Evolutionary conservation across 306 rosid genomes (phyloP), one percentile per base, ranked within the genome.

Genomic region (Cucurbita pepo): DNA sequence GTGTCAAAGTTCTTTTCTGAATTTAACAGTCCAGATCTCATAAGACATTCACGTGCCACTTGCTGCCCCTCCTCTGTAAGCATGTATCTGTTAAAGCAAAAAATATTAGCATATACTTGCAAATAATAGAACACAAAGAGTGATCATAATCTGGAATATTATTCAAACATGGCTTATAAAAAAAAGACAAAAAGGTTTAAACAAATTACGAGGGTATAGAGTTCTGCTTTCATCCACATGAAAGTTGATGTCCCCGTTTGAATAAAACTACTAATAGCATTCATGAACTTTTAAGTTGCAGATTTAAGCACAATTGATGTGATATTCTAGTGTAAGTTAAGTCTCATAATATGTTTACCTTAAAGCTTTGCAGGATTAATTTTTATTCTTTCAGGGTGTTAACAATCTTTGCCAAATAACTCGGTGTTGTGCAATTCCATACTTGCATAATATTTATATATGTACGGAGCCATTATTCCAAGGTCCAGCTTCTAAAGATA

Each of bases 41-140:
- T 37, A 13, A 88, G 91, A 83, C 97, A 90, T 59, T 93, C 98
- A 52, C 76, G 38, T 51, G 97, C 98, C 50, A 87, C 89, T 78
- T 87, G 94, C 79, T 90, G 79, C 69, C 98, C 98, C 84, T 93
- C 98, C 81, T 79, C 80, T 19, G 96, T 93, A 69, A 90, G 83
- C 98, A 93, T 93, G 88, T 88, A 93, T 88, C 98, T 93, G 75
- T 75, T 80, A 76, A 58, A 74, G 52, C 12, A 44, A 73, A 57
- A 57, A 73, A 57, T 57, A 70, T 71, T 36, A 34, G 3, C 60
- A 52, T 51, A 52, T 51, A 71, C 10, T 30, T 40, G 38, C 56
- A 44, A 47, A 56, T 72, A 34, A 37, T 11, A 18, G 19, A 55
- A 7, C 4, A 50, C 4, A 61, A 37, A 40, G 61, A 72, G 13